phyloP scores from a whole-genome alignment of 495 filamentous ascomycete species.

The Aspergillus ellipticus region DNA sequence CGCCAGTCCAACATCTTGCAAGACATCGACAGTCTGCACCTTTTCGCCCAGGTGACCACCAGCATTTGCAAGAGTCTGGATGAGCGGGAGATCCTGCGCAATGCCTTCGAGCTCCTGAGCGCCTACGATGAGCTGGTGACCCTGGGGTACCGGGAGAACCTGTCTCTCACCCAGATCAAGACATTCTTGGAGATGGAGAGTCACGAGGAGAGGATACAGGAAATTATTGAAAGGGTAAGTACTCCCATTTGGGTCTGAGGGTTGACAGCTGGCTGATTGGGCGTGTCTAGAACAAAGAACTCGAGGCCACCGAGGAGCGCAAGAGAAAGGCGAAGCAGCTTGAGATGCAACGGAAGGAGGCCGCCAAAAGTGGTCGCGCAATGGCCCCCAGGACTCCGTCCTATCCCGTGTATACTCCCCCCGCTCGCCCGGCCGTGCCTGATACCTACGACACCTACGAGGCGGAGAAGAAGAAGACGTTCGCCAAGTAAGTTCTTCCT shows the following conservation, averaged over 20 bases:
- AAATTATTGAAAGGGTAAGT: slow-evolving; percentile 87
- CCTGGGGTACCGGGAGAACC: slow-evolving; percentile 90
- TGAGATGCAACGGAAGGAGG: slow-evolving; percentile 96
- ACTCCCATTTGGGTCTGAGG: neutral
- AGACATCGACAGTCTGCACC: slow-evolving; percentile 95
- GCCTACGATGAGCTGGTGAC: slow-evolving; percentile 97
- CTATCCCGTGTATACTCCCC: slow-evolving; percentile 87
- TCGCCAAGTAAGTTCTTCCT: slow-evolving; percentile 55
- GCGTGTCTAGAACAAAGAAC: slow-evolving; percentile 79
- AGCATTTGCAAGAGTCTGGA: slow-evolving; percentile 95
- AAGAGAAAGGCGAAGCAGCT: slow-evolving; percentile 97
- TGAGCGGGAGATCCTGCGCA: slow-evolving; percentile 87
- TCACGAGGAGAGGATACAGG: slow-evolving; percentile 97
- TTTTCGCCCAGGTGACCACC: slow-evolving; percentile 94
- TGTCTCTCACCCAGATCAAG: slow-evolving; percentile 93
- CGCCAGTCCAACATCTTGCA: slow-evolving; percentile 98
- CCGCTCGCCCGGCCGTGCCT: slow-evolving; percentile 63
- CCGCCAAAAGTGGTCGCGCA: slow-evolving; percentile 55
- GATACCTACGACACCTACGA: slow-evolving; percentile 92
- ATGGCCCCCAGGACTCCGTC: slow-evolving; percentile 66
- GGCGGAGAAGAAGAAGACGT: slow-evolving; percentile 91
- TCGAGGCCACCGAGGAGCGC: slow-evolving; percentile 95
- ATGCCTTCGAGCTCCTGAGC: slow-evolving; percentile 91
- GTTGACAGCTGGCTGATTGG: slow-evolving; percentile 17
- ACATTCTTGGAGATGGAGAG: slow-evolving; percentile 99